Conservation (phyloP, 2,329 filamentous ascomycete species). For the Colletotrichum sp. region DNA sequence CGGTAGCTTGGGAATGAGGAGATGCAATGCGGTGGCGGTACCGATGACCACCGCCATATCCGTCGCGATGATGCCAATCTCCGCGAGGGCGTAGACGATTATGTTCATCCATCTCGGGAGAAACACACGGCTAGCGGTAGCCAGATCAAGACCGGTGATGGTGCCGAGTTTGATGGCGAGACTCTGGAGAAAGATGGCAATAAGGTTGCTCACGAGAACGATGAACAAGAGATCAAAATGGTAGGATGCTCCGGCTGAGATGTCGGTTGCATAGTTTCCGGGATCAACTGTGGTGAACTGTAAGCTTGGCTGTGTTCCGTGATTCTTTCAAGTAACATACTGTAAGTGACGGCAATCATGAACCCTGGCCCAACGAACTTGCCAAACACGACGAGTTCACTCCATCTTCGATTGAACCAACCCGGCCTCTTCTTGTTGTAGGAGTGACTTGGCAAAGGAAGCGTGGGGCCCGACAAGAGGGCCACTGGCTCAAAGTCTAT, state of each 20-base stretch:
- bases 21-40: slow-evolving; percentile 72
- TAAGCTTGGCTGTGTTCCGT: background rate
- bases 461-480: background rate
- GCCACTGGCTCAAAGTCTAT: background rate
- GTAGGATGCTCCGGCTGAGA: slow-evolving; percentile 70
- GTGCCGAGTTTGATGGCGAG: slow-evolving; percentile 73
- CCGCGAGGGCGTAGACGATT: slow-evolving; percentile 65
- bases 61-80: slow-evolving; percentile 73
- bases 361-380: slow-evolving; percentile 69
- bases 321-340: slow-evolving; percentile 32
- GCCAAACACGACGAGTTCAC: background rate
- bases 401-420: background rate
- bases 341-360: slow-evolving; percentile 66
- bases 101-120: slow-evolving; percentile 70
- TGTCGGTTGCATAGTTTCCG: slow-evolving; percentile 75
- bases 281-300: slow-evolving; percentile 59
- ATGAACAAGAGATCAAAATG: slow-evolving; percentile 72
- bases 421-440: background rate
- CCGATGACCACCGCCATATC: slow-evolving; percentile 78
- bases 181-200: slow-evolving; percentile 75
- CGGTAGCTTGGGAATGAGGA: slow-evolving; percentile 67
- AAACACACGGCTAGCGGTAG: slow-evolving; percentile 69
- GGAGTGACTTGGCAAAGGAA: background rate
- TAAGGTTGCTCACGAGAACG: slow-evolving; percentile 71
- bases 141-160: slow-evolving; percentile 72